Evolutionary conservation across 202 grass and related monocot genomes (phyloP), one percentile per base, ranked within the genome.

Genomic region (Musa balbisiana): DNA sequence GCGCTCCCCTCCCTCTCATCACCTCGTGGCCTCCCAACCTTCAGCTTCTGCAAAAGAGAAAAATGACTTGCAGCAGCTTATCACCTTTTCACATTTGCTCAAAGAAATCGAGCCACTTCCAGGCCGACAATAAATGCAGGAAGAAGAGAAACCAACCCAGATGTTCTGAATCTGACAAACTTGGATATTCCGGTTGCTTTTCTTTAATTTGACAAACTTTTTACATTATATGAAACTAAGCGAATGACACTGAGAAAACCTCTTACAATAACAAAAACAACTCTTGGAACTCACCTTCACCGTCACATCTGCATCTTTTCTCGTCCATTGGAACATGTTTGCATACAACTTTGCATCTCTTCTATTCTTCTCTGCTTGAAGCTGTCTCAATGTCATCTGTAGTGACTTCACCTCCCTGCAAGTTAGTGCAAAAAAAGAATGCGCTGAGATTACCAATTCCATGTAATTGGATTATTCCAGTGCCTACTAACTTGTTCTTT

Each of bases 331-430:
- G 33, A 84, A 80, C 77, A 84, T 76, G 43, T 80, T 84, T 56
- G 77, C 83, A 76, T 76, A 84, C 9, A 80, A 64, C 73, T 76
- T 76, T 21, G 55, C 72, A 72, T 80, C 77, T 58, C 73, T 26
- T 54, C 64, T 80, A 27, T 84, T 65, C 55, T 78, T 76, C 72
- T 84, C 83, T 11, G 33, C 49, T 67, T 76, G 83, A 84, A 84
- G 83, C 22, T 84, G 66, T 73, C 76, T 84, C 23, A 84, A 25
- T 70, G 73, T 71, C 59, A 24, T 67, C 20, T 80, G 77, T 51
- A 84, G 51, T n/a, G 67, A 55, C 51, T 71, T 84, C 33, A 84
- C 52, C 56, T 84, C 83, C 83, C 83, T 84, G 73, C 19, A 80
- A 84, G 25, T 78, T 65, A 8, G 23, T 21, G 60, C 1, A 63